Evolutionary conservation across 139 green algal genomes (phyloP).

Genomic region (Chlorella sp.): DNA sequence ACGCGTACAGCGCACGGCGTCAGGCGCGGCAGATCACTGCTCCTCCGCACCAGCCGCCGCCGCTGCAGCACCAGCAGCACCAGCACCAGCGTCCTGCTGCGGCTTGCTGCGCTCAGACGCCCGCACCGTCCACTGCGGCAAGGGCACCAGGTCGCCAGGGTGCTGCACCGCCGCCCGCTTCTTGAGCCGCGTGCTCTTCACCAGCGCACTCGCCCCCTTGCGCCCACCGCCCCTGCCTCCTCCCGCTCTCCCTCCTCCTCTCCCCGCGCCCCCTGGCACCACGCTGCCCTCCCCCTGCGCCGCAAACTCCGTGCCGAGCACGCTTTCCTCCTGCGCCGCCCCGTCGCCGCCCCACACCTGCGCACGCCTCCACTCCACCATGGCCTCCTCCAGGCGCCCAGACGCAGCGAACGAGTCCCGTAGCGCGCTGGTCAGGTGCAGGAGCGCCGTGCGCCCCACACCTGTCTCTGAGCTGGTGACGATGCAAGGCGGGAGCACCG

Average conservation of each 20-base stretch:
- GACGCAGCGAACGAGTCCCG: background rate
- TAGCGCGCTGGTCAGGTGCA: slow-evolving; percentile 3
- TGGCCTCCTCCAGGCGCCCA: background rate
- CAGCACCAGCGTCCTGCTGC: too few relatives aligned
- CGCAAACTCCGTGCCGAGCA: too few relatives aligned
- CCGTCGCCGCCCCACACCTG: background rate
- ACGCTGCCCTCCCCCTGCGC: too few relatives aligned
- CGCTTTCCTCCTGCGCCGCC: background rate
- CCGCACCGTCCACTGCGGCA: background rate
- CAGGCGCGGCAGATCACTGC: too few relatives aligned
- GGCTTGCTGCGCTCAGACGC: background rate
- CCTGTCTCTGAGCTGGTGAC: slow-evolving; percentile 35
- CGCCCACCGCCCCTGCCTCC: background rate
- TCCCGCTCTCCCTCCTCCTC: background rate
- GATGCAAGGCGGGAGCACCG: slow-evolving; percentile 44
- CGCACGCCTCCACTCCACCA: background rate
- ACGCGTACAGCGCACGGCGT: too few relatives aligned
- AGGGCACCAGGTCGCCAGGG: background rate
- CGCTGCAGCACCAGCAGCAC: background rate
- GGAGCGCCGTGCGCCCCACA: slow-evolving; percentile 13
- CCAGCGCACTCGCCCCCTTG: too few relatives aligned
- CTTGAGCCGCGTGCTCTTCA: background rate
- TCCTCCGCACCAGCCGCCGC: background rate
- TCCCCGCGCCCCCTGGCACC: background rate
- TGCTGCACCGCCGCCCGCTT: too few relatives aligned